phyloP scores from a whole-genome alignment of 257 asterid species.

The Solanum chmielewskii region DNA sequence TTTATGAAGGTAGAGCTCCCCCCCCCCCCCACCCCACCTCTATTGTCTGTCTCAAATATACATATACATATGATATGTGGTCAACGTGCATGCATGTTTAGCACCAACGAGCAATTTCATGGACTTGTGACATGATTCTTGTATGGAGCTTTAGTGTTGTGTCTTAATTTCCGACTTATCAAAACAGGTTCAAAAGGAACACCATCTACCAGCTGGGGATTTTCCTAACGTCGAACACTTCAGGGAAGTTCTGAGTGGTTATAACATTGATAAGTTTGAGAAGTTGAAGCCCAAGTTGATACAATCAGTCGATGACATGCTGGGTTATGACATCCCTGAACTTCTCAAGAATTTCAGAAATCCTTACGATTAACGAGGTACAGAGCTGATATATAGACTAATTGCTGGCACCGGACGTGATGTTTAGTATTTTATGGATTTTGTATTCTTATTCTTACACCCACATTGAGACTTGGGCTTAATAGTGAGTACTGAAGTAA shows the following conservation, averaged over 20 bases:
- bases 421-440: background rate
- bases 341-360: constrained; percentile 82
- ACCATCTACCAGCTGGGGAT: constrained; percentile 85
- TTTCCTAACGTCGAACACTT: constrained; percentile 79
- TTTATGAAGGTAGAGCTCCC: constrained; percentile 56
- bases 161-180: background rate
- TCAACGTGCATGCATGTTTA: background rate
- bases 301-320: constrained; percentile 86
- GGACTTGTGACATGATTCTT: background rate
- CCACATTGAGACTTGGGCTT: background rate
- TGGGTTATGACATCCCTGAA: constrained; percentile 83
- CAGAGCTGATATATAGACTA: background rate
- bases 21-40: background rate
- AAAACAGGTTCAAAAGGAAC: constrained; percentile 72
- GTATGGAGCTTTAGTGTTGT: background rate
- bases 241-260: constrained; percentile 56
- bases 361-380: constrained; percentile 50
- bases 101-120: background rate
- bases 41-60: background rate
- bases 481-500: background rate
- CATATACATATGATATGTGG: background rate
- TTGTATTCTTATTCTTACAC: background rate
- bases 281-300: constrained; percentile 80
- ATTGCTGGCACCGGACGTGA: background rate
- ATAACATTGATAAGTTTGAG: constrained; percentile 77